Evolutionary conservation across 306 rosid genomes (phyloP).

Genomic region (Malus fusca): DNA sequence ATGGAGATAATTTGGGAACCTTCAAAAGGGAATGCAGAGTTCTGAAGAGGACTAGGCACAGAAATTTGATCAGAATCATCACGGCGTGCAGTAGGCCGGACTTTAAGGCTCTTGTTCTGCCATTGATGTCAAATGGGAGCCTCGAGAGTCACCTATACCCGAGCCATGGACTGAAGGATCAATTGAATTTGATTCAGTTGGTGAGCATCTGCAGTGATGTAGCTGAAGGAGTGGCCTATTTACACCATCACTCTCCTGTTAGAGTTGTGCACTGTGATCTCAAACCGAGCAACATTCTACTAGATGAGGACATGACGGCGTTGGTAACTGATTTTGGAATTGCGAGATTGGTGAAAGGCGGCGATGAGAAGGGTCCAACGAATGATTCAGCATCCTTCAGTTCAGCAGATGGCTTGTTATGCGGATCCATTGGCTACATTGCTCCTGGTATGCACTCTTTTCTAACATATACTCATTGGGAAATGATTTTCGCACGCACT

Average conservation of each 20-base stretch:
- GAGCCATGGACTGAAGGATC: slow-evolving; percentile 34
- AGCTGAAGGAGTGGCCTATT: slow-evolving; percentile 81
- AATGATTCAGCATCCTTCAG: slow-evolving; percentile 42
- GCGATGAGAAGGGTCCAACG: slow-evolving; percentile 7
- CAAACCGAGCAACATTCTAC: slow-evolving; percentile 89
- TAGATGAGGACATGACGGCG: slow-evolving; percentile 74
- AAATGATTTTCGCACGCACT: background rate
- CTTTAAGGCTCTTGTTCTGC: slow-evolving; percentile 88
- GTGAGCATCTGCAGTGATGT: slow-evolving; percentile 80
- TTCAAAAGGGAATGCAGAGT: slow-evolving; percentile 79
- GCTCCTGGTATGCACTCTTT: slow-evolving; percentile 70
- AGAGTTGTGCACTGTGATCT: slow-evolving; percentile 86
- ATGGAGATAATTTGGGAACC: slow-evolving; percentile 51
- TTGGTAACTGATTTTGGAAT: slow-evolving; percentile 91
- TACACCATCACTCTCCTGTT: slow-evolving; percentile 79
- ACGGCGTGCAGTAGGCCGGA: slow-evolving; percentile 66
- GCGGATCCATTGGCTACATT: slow-evolving; percentile 85
- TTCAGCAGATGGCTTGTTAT: slow-evolving; percentile 65
- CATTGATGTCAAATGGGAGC: slow-evolving; percentile 83
- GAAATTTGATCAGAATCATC: slow-evolving; percentile 78
- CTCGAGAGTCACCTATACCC: slow-evolving; percentile 73
- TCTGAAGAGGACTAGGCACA: slow-evolving; percentile 61
- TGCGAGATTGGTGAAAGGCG: slow-evolving; percentile 54
- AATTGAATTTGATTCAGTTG: slow-evolving; percentile 51
- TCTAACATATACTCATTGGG: background rate